These are phyloP conservation scores for Cyphellophora europaea DNA, from an alignment of 2,329 filamentous ascomycete genomes.

Conservation along the genomic window DNA sequence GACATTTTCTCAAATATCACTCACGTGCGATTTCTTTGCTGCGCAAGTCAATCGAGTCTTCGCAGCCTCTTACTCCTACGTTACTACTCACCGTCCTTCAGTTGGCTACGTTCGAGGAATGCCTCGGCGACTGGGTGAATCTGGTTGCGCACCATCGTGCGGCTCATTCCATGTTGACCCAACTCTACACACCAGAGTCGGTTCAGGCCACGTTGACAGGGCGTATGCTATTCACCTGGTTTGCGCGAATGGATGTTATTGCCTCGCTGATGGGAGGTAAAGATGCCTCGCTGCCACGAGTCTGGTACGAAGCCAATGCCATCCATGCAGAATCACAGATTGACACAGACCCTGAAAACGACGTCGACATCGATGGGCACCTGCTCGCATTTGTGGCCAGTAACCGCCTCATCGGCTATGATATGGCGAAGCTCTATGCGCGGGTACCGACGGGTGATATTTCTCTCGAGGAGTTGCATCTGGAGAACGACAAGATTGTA, in stretches of 20 bases:
- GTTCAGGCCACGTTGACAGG: conserved; percentile 62
- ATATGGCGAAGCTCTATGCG: conserved; percentile 71
- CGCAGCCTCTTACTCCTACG: conserved; percentile 60
- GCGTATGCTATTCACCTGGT: conserved; percentile 76
- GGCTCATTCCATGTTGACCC: conserved; percentile 69
- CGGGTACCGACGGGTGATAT: conserved; percentile 45
- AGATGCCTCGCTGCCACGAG: conserved; percentile 60
- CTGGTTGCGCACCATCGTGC: conserved; percentile 87
- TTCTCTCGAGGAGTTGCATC: conserved; percentile 52
- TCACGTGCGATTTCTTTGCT: conserved; percentile 76
- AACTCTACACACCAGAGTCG: conserved; percentile 67
- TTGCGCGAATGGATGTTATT: conserved; percentile 77
- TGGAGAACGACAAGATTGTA: conserved; percentile 49
- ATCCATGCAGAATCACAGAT: conserved; percentile 54
- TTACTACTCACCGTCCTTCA: conserved; percentile 84
- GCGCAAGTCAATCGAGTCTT: conserved; percentile 59
- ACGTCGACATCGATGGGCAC: conserved; percentile 51
- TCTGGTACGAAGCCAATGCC: conserved; percentile 65
- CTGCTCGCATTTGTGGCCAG: conserved; percentile 58
- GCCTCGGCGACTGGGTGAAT: conserved; percentile 90
- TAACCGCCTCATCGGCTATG: conserved; percentile 64
- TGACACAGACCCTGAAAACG: conserved; percentile 41
- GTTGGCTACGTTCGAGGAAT: conserved; percentile 90
- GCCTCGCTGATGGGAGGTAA: conserved; percentile 74
- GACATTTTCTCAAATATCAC: conserved; percentile 81